These are phyloP conservation scores for Cordyceps cateniannulata DNA, from an alignment of 2,329 filamentous ascomycete species.

Conservation along the genomic window DNA sequence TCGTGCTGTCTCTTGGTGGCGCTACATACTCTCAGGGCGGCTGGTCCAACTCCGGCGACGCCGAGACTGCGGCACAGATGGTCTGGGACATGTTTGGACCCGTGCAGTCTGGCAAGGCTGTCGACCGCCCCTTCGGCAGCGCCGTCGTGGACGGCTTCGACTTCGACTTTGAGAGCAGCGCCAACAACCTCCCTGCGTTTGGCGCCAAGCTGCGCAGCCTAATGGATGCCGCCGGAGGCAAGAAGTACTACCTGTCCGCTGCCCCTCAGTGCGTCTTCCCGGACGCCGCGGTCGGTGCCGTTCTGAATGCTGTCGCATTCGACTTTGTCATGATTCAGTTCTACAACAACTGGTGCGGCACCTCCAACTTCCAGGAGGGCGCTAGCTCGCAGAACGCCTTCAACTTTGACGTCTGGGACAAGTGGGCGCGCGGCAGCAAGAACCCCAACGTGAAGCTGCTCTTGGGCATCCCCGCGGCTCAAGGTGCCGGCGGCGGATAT, in stretches of 20 bases:
- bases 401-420: constrained; percentile 59
- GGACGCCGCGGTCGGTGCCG: constrained; percentile 50
- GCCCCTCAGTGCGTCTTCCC: constrained; percentile 65
- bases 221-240: constrained; percentile 46
- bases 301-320: constrained; percentile 49
- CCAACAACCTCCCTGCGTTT: constrained; percentile 55
- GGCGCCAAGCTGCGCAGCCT: constrained; percentile 48
- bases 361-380: constrained; percentile 42
- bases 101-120: constrained; percentile 30
- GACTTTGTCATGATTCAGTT: constrained; percentile 61
- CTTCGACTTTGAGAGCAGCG: constrained; percentile 62
- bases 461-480: constrained; percentile 52
- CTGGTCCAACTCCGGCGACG: constrained; percentile 47
- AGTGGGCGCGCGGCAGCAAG: constrained; percentile 53
- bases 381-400: constrained; percentile 43
- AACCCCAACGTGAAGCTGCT: constrained; percentile 57
- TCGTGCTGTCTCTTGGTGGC: constrained; percentile 66
- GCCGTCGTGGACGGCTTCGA: constrained; percentile 69
- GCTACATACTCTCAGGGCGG: constrained; percentile 64
- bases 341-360: constrained; percentile 63
- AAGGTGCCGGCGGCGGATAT: constrained; percentile 51
- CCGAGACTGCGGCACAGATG: constrained; percentile 49
- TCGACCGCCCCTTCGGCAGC: constrained; percentile 59
- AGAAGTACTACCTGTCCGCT: constrained; percentile 56
- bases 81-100: constrained; percentile 70